These are phyloP conservation scores for Phytophthora quininea DNA, from an alignment of 352 stramenopile genomes.

Conservation along the genomic window DNA sequence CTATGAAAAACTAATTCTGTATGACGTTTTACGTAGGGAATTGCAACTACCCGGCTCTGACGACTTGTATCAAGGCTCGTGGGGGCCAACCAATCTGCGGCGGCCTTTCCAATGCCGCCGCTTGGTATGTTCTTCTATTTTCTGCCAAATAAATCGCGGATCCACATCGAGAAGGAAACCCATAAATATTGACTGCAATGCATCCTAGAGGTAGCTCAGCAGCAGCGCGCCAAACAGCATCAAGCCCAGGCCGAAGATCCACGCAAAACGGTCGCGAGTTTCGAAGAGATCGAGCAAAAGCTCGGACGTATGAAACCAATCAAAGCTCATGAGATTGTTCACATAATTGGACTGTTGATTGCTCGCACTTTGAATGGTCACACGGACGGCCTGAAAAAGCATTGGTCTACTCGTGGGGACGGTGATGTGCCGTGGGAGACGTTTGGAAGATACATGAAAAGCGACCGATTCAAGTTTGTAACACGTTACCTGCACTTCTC, in stretches of 20 bases:
- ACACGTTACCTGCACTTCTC: conserved; percentile 16
- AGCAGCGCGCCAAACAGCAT: neutral
- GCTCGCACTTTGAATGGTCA: neutral
- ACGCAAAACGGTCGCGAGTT: too few species aligned
- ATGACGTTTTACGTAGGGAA: neutral
- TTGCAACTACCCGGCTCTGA: neutral
- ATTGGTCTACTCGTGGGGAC: conserved; percentile 6
- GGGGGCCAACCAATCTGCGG: conserved; percentile 8
- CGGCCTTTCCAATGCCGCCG: conserved; percentile 1
- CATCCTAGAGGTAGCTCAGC: neutral
- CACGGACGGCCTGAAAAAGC: neutral
- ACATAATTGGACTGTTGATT: neutral
- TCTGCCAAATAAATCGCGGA: conserved; percentile 9
- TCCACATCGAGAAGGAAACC: conserved; percentile 6
- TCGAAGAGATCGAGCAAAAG: neutral
- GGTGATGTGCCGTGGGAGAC: conserved; percentile 9
- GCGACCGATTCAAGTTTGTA: conserved; percentile 19
- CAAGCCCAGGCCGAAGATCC: neutral
- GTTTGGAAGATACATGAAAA: conserved; percentile 10
- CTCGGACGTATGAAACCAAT: too few species aligned
- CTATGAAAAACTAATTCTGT: neutral
- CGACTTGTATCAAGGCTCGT: neutral
- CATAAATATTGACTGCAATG: conserved; percentile 1
- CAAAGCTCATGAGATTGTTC: neutral
- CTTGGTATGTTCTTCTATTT: conserved; percentile 22